Evolutionary conservation across 148 eudicot genomes (phyloP), one percentile per base, ranked within the genome.

Genomic region (Talinum fruticosum): DNA sequence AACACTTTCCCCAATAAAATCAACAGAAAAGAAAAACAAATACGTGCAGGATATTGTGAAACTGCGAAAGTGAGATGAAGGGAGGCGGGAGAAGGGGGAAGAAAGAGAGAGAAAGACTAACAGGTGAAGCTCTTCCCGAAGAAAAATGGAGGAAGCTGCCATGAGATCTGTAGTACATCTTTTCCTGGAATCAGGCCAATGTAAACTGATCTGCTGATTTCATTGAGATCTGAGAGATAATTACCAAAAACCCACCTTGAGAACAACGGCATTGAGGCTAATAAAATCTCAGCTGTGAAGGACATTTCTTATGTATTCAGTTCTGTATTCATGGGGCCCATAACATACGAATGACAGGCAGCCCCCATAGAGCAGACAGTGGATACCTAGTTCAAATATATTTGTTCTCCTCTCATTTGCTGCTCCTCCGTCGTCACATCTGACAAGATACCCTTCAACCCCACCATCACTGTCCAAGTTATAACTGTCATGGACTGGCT

Each of bases 321-420:
- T 59, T 74, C 67, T 59, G 71, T 64, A 41, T 26, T 82, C 67
- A 75, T 53, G 61, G 73, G 53, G 53, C 23, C 97, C 92, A 66
- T 80, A 83, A 77, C 90, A 87, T 71, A 81, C 75, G 77, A 81
- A 84, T 19, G 85, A 88, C 71, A 92, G 82, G 26, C 76, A 75
- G 18, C 74, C 75, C n/a, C 97, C 96, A 79, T 88, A 90, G 16
- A 83, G 23, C 41, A 88, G 76, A 78, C 92, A 90, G 74, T 90
- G 92, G 61, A 79, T 69, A 61, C 93, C 89, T 57, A 92, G 89
- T 79, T 71, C 78, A 69, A 80, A 47, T 2, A 79, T 53, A 67
- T 62, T 66, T 7, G 47, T 62, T 54, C 82, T 81, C 28, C 71
- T 75, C 69, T 75, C 79, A 49, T 68, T 44, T 26, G 26, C 14